Base-by-base conservation (phyloP, 768 basidiomycete species). In the Hericium alpestre region DNA sequence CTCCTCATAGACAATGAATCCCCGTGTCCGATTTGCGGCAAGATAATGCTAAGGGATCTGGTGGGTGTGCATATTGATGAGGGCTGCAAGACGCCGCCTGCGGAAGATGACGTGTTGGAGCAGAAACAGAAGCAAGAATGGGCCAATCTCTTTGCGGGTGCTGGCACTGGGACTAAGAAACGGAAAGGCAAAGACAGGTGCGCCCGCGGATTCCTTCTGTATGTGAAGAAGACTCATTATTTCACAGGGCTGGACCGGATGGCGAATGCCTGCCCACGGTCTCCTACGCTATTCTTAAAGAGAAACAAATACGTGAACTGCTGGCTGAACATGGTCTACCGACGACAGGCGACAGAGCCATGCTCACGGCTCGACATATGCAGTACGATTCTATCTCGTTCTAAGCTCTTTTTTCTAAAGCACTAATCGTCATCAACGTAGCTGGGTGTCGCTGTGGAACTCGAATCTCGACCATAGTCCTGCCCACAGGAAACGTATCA, bases 1-100 rank as follows among this genome's bases (percentile, higher is more conserved):
- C 32, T 32, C 32, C 32, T 32, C 32, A 2, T 32, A 32, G 32
- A 32, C 32, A 32, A 32, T 32, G 32, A 32, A 32, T 32, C 32
- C 32, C 32, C 32, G 46, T 43, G 39, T 48, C 13, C 38, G 37
- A 38, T 47, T 22, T 22, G 25, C 37, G 51, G 41, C 53, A 32
- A 32, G 32, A 32, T 32, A 32, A 32, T 32, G 32, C 9, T 32
- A 32, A 32, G 32, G 32, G 8, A 32, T 58, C 40, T 50, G 39
- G 51, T 40, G 7, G 39, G 27, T 27, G 50, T 62, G 7, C 73
- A 74, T 50, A 59, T 74, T 39, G 72, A 74, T 40, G 63, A 65
- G 56, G 65, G 66, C 1, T 74, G 72, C 51, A 65, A 61, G 53
- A 37, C 15, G 23, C 53, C 57, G 20, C 48, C 18, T 18, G 22